phyloP scores from a whole-genome alignment of 2,329 filamentous ascomycete species.

The Arthroderma sp. region DNA sequence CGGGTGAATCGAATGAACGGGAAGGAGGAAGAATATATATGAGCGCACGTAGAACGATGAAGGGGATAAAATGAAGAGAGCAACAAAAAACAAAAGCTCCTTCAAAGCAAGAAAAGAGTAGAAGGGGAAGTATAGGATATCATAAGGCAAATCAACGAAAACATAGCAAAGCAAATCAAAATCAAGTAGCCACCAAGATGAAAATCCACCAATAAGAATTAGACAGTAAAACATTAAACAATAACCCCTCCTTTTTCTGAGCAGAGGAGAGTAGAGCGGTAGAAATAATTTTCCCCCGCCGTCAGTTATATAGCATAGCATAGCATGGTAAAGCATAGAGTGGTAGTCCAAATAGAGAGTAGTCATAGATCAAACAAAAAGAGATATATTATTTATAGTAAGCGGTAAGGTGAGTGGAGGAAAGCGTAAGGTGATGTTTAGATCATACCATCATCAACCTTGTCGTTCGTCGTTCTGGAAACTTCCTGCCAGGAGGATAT shows the following conservation, averaged over 20 bases:
- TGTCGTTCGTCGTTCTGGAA: constrained; percentile 40
- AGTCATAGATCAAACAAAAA: not conserved
- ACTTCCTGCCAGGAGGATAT: constrained; percentile 21
- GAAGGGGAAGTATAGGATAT: not conserved
- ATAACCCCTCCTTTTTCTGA: not conserved
- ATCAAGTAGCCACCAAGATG: not conserved
- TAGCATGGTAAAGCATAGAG: not conserved
- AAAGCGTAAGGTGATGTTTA: not conserved
- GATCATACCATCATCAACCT: constrained; percentile 38
- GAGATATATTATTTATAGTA: not conserved
- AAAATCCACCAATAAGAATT: not conserved
- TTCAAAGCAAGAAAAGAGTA: not conserved
- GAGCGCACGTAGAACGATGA: not conserved
- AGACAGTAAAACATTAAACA: constrained; percentile 5
- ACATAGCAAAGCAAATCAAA: not conserved
- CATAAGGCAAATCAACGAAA: not conserved
- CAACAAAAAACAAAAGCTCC: not conserved
- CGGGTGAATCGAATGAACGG: not conserved
- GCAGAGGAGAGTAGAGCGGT: not conserved
- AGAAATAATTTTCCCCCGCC: not conserved
- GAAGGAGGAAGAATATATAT: not conserved
- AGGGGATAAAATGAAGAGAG: not conserved
- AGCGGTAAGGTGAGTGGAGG: not conserved
- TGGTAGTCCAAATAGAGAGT: not conserved
- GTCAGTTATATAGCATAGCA: not conserved